These are phyloP conservation scores for Camellia granthamiana DNA, from an alignment of 148 eudicot species.

Conservation along the genomic window DNA sequence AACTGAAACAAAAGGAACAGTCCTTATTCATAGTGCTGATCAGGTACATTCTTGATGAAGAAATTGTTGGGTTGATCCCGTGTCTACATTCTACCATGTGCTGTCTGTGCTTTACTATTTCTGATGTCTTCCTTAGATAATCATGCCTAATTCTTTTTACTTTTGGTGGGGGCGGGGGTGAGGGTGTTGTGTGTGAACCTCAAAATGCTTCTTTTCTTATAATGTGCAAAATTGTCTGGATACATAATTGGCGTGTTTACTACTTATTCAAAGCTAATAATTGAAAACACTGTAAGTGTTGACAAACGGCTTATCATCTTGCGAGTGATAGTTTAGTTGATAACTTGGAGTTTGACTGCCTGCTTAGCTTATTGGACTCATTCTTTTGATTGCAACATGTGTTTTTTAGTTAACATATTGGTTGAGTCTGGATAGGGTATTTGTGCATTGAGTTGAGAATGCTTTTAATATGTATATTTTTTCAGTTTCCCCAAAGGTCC, in stretches of 20 bases:
- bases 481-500: too few relatives aligned
- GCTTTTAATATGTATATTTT: too few relatives aligned
- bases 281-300: too few relatives aligned
- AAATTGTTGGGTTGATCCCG: neutral
- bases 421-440: neutral
- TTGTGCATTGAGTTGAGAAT: neutral
- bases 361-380: neutral
- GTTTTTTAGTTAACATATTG: neutral
- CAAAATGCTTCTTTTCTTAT: neutral
- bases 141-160: neutral
- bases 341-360: neutral
- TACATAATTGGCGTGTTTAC: too few relatives aligned
- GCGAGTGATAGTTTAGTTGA: neutral
- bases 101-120: neutral
- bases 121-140: neutral
- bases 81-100: neutral
- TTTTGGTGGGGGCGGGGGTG: neutral
- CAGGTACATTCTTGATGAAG: conserved; percentile 45
- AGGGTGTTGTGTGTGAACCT: neutral
- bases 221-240: neutral
- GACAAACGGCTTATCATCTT: too few relatives aligned
- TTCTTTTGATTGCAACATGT: neutral
- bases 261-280: too few relatives aligned
- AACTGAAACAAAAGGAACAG: conserved; percentile 98
- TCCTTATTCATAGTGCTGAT: conserved; percentile 88